Base-by-base conservation (phyloP, 2,329 filamentous ascomycete species). In the Dichotomopilus funicola region DNA sequence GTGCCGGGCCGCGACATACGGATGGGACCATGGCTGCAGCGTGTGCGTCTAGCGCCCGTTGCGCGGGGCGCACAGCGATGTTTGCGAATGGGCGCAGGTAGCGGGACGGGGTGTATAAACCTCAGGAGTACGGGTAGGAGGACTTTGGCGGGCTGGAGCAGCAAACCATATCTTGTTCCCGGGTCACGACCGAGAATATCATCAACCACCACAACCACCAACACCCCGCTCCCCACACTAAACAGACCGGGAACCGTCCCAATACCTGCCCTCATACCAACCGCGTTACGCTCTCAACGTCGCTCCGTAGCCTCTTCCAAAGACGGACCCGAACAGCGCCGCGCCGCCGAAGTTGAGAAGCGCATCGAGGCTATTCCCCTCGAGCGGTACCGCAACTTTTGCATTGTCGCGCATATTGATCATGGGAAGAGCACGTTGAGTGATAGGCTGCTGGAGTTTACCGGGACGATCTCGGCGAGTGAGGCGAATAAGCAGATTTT, bases 331-430 rank as follows among this genome's bases (percentile, higher is more conserved):
- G 50, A 56, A 11, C 59, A 57, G 43, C 60, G 61, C 38, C 63
- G 62, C 7, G 64, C 64, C 4, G 64, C 62, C 35, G 75, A 77
- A 19, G 72, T 83, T 53, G 79, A 83, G 63, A 70, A 71, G 44
- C 79, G 83, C 61, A 91, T 92, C 58, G 77, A 83, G 12, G 83
- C 81, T 5, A 91, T 92, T 53, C 88, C 88, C 2, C 86, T 91
- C 65, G 83, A 87, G 55, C 82, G 88, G 19, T 92, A 84, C 63
- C 87, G 94, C 60, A 99, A 99, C 72, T 99, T 99, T 71, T 99
- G 94, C 73, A 97, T 99, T 66, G 92, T 99, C 51, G 94, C 94
- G 8, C 94, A 99, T 71, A 95, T 99, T 68, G 94, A 99, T 71
- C 94, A 99, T 83, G 94, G 94, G 66, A 99, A 99, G 73, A 95